Conservation (phyloP, 2,329 filamentous ascomycete species). For the Leptographium procerum region DNA sequence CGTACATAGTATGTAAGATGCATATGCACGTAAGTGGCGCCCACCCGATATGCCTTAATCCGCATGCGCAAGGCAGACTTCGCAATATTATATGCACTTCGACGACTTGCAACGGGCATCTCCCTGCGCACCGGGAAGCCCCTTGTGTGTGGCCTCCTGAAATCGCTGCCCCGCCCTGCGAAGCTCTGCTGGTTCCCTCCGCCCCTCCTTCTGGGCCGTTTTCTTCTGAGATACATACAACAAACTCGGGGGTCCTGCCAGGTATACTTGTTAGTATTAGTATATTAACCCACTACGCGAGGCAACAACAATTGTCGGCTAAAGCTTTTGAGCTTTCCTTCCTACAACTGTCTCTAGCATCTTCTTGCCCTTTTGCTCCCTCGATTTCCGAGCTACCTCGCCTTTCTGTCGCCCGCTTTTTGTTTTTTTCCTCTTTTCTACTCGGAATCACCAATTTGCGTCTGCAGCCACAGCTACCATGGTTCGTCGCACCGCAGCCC, state of each 20-base stretch:
- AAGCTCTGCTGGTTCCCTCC: background rate
- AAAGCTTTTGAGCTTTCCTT: conserved; percentile 1
- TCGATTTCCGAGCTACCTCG: background rate
- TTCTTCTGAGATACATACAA: background rate
- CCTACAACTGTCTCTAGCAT: background rate
- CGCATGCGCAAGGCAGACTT: background rate
- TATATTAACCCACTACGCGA: conserved; percentile 3
- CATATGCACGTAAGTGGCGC: background rate
- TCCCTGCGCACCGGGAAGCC: background rate
- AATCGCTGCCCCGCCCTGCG: background rate
- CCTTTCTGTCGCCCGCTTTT: conserved; percentile 6
- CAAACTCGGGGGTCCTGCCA: too few species aligned
- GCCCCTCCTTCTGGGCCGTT: background rate
- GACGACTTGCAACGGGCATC: background rate
- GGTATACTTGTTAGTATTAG: background rate
- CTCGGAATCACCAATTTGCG: background rate
- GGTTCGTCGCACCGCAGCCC: background rate
- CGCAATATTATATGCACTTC: too few species aligned
- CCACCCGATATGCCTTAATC: background rate
- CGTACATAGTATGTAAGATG: too few species aligned
- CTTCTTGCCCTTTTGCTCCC: background rate
- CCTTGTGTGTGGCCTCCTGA: background rate
- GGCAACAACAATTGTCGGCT: conserved; percentile 1
- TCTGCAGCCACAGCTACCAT: background rate
- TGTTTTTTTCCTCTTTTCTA: background rate